Conservation (phyloP, 305 asterid species). For the Fraxinus baroniana region DNA sequence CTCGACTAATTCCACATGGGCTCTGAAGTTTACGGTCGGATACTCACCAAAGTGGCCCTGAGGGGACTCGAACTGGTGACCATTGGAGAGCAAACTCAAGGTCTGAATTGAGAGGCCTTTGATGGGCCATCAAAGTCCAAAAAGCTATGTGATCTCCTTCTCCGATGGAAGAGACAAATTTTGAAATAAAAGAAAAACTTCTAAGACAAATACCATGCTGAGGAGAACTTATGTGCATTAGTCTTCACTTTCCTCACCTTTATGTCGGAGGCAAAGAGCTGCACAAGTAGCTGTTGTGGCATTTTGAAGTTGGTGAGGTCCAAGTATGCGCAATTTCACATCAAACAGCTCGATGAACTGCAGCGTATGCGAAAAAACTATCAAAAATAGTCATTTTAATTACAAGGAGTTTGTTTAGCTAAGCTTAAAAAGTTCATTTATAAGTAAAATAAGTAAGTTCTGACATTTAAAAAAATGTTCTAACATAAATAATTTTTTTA, state of each 20-base stretch:
- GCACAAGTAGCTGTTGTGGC: slow-evolving; percentile 88
- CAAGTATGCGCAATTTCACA: slow-evolving; percentile 71
- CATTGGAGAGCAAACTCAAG: too few relatives aligned
- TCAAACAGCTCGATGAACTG: slow-evolving; percentile 65
- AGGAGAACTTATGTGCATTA: background rate
- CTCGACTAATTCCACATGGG: too few relatives aligned
- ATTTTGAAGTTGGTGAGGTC: slow-evolving; percentile 87
- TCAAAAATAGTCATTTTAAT: slow-evolving; percentile 13
- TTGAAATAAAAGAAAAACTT: background rate
- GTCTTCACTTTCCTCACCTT: slow-evolving; percentile 50
- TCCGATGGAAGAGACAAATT: background rate
- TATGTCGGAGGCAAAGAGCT: slow-evolving; percentile 78
- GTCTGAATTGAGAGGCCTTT: background rate
- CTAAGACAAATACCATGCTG: background rate
- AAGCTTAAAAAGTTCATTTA: background rate
- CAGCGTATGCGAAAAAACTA: slow-evolving; percentile 11
- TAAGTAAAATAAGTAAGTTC: background rate
- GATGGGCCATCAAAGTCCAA: background rate
- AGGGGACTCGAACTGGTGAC: too few relatives aligned
- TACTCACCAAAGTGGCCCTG: too few relatives aligned
- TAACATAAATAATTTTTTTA: background rate
- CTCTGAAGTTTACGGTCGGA: too few relatives aligned
- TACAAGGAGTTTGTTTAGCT: background rate
- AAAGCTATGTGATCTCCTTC: background rate
- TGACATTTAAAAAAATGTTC: background rate